phyloP scores from a whole-genome alignment of 306 rosid species.

The Medicago truncatula region MtrunA17r5.0-ANR NC_053047.1:3144001-3144500 shows the following conservation, averaged over 20 bases:
- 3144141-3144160: not conserved
- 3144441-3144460: not conserved
- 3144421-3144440: not conserved
- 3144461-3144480: not conserved
- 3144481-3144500: slow-evolving; percentile 9
- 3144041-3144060: slow-evolving; percentile 33
- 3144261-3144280: not conserved
- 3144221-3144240: slow-evolving; percentile 84
- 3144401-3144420: not conserved
- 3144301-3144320: not conserved
- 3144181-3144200: slow-evolving; percentile 78
- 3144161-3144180: slow-evolving; percentile 61
- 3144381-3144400: not conserved
- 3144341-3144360: not conserved
- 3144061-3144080: slow-evolving; percentile 32
- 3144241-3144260: slow-evolving; percentile 35
- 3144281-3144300: not conserved
- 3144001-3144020: not conserved
- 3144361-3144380: not conserved
- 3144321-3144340: not conserved
- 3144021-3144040: not conserved
- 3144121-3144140: slow-evolving; percentile 16
- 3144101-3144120: slow-evolving; percentile 19
- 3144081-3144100: slow-evolving; percentile 16
- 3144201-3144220: slow-evolving; percentile 86